Evolutionary conservation across 1,139 yeast species (phyloP), one percentile per base, ranked within the genome.

Genomic region (Eremothecium gossypii): DNA sequence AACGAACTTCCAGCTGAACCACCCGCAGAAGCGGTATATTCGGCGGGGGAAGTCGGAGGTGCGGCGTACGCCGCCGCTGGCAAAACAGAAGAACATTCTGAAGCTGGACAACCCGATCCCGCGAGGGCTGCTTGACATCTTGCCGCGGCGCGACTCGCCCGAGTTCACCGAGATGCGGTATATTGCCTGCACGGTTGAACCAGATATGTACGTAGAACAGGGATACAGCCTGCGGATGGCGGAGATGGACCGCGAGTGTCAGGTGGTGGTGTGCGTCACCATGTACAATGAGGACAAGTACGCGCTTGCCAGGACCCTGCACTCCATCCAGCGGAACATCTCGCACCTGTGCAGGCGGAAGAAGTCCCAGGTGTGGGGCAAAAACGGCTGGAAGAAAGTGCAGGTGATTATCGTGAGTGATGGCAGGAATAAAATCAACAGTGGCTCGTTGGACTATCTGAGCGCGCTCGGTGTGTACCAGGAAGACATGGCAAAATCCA

Each of bases 381-480:
- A 79, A 51, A 93, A 87, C 48, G 84, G 94, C 20, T 91, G 98
- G 98, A 86, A 91, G 59, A 89, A 87, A 62, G 79, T 89, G 28
- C 96, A 89, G 45, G 96, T 91, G 8, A 70, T 84, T 40, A 81
- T 91, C 54, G 85, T 89, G 28, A 79, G 95, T 36, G 98, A 91
- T 66, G 98, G 98, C 53, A 78, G 98, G 65, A 77, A 83, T 45
- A 87, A 86, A 58, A 81, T 89, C 38, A 74, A 79, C 53, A 83
- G 83, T 27, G 80, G 93, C 13, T 91, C 89, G 2, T 66, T 89
- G 41, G 95, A 87, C 60, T 75, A 83, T 39, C 69, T 91, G 42
- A 86, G 96, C 0, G 95, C 96, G 0, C 79, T 93, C 65, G 98
- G 98, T 52, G 84, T 93, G 39, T 91, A 85, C 62, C 98, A 91